These are phyloP conservation scores for Paecilomyces variotii DNA, from an alignment of 2,329 filamentous ascomycete species.

Conservation along the genomic window DNA sequence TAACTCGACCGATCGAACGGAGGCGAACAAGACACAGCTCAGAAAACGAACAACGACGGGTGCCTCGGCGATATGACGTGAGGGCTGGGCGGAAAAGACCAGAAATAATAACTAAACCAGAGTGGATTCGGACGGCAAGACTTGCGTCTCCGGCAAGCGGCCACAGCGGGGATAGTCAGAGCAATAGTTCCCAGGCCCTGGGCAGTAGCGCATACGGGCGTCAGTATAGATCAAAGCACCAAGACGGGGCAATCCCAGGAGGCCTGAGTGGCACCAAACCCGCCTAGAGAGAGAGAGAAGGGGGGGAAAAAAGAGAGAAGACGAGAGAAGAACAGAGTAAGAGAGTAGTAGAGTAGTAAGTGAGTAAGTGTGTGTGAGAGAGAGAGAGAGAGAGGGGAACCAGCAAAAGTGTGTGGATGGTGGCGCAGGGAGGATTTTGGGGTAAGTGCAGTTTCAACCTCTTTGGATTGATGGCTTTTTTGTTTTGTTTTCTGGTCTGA, in stretches of 20 bases:
- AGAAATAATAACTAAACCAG: constrained; percentile 5
- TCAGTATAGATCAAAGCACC: constrained; percentile 14
- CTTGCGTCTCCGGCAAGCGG: not conserved
- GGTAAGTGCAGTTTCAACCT: not conserved
- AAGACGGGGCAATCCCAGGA: not conserved
- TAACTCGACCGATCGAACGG: constrained; percentile 3
- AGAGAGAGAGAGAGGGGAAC: constrained; percentile 1
- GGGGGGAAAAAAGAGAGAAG: not conserved
- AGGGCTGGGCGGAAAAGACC: constrained; percentile 2
- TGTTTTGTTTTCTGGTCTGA: no score
- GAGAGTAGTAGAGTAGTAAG: no score
- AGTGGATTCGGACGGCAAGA: constrained; percentile 1
- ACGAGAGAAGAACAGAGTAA: no score
- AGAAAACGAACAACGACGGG: not conserved
- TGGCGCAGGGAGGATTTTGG: not conserved
- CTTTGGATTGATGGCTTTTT: no score
- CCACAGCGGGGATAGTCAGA: constrained; percentile 3
- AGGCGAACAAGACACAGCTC: not conserved
- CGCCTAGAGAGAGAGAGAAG: not conserved
- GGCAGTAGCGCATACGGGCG: constrained; percentile 13
- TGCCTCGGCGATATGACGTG: constrained; percentile 1
- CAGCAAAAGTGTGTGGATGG: not conserved
- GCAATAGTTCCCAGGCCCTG: constrained; percentile 7
- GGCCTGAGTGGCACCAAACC: not conserved
- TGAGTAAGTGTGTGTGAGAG: no score